Base-by-base conservation (phyloP, 148 eudicot species). In the Rhododendron henanense region DNA sequence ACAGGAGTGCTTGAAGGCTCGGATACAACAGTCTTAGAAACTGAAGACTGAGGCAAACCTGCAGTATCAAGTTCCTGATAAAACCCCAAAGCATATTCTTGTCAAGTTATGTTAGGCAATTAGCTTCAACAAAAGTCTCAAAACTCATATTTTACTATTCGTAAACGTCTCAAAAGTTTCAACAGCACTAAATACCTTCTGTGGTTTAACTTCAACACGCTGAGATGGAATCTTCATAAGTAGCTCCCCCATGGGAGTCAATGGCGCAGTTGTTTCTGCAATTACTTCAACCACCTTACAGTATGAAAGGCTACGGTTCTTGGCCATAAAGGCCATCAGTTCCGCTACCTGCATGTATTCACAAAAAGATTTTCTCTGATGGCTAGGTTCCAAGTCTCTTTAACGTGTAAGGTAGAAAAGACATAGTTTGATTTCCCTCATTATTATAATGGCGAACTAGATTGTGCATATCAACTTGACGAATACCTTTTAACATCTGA, bases 211-310 rank as follows among this genome's bases (percentile, higher is more conserved):
- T 71, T 90, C 88, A 84, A 83, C 85, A 8, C 93, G 89, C 87
- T 92, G 87, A 74, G 98, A 89, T 71, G 98, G 98, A 63, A 96
- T 93, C 88, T 91, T 92, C 35, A 69, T 85, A 48, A 96, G 96
- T 77, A 96, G 98, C 59, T 93, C 93, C 9, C 87, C 94, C 89
- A 93, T 85, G 67, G 98, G 98, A 84, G 91, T 90, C 85, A 96
- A 89, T 28, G 98, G 96, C 35, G 95, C 96, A 79, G 98, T 93
- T 78, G 96, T 96, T 91, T 94, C 98, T 83, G 98, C 98, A 90
- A 96, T 85, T 85, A 91, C 98, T 91, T 96, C 98, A 69, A 96
- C 94, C 50, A 93, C 91, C 88, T 96, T 96, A 89, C 94, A 94
- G 86, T 90, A 94, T 47, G 98, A 93, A 84, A 96, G 91, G 84